These are phyloP conservation scores for Besnoitia besnoiti DNA, from an alignment of 169 alveolate genomes.

Conservation along the genomic window DNA sequence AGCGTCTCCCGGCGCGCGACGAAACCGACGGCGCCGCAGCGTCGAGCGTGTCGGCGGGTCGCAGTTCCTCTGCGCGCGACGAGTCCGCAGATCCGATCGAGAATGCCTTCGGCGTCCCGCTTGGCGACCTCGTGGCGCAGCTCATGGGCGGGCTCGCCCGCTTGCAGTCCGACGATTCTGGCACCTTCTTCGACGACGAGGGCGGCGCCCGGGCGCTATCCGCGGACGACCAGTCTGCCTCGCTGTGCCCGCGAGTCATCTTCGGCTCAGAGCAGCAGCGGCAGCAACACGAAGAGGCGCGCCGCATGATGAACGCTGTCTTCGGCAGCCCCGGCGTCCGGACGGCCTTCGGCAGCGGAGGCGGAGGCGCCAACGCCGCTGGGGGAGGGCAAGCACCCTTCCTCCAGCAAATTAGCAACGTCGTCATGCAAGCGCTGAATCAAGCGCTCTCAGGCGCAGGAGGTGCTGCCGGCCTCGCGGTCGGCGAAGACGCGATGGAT, in stretches of 20 bases:
- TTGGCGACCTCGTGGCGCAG: background rate
- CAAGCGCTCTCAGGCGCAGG: background rate
- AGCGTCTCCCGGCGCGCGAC: background rate
- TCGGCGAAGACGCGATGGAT: background rate
- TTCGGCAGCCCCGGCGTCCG: background rate
- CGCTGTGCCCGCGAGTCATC: slow-evolving; percentile 1
- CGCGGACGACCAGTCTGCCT: background rate
- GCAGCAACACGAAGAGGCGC: background rate
- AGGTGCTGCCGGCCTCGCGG: background rate
- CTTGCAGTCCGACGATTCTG: background rate
- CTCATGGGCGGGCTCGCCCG: background rate
- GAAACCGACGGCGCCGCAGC: background rate
- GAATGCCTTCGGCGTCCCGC: background rate
- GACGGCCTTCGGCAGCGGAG: background rate
- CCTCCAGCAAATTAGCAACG: background rate
- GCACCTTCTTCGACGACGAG: background rate
- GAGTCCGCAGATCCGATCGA: background rate
- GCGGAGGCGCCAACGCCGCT: background rate
- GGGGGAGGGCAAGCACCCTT: background rate
- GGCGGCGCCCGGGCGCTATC: background rate
- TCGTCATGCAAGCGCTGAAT: background rate
- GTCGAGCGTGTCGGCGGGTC: background rate
- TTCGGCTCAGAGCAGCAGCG: background rate
- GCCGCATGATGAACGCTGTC: background rate
- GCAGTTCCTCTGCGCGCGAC: background rate